Evolutionary conservation across 2,329 filamentous ascomycete species (phyloP), one percentile per base, ranked within the genome.

Genomic region (Diaporthe nobilis): DNA sequence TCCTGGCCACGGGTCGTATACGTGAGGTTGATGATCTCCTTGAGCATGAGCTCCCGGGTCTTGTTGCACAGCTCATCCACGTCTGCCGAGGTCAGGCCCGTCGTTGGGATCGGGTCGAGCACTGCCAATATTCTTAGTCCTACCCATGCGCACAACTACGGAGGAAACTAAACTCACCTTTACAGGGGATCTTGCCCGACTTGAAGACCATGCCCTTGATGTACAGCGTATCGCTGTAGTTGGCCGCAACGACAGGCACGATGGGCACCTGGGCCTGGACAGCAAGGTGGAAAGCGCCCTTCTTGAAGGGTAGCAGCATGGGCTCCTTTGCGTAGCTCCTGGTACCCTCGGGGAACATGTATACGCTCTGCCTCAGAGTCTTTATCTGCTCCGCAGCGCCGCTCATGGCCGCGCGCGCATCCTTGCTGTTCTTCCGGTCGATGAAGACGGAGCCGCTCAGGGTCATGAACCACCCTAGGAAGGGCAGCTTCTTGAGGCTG

Each of bases 281-380:
- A 61, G 97, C 97, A 47, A 99, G 90, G 84, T 99, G 96, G 85
- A 99, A 99, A 63, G 96, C 97, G 76, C 97, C 97, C 88, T 99
- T 99, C 87, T 99, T 99, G 89, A 98, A 99, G n/a, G 95, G 94
- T 73, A 98, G 88, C 80, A 99, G 86, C 76, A 90, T 91, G 2
- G 97, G 94, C 73, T 96, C 92, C 80, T 93, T 91, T 75, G 94
- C 90, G 86, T 98, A 98, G 83, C 94, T 97, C 79, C 97, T 91
- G 1, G 97, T 99, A 70, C 97, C 97, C 86, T 99, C 97, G 76
- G 94, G 94, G 85, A 96, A 96, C 86, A 96, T 95, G 87, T 92
- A 96, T 80, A 96, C 94, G 84, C 90, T 94, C 87, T 96, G 94
- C 78, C 87, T 89, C 81, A 93, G 89, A 71, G 85, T 85, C 80